Conservation (phyloP, 179 eudicot genomes). For the Amaranthus tricolor region DNA sequence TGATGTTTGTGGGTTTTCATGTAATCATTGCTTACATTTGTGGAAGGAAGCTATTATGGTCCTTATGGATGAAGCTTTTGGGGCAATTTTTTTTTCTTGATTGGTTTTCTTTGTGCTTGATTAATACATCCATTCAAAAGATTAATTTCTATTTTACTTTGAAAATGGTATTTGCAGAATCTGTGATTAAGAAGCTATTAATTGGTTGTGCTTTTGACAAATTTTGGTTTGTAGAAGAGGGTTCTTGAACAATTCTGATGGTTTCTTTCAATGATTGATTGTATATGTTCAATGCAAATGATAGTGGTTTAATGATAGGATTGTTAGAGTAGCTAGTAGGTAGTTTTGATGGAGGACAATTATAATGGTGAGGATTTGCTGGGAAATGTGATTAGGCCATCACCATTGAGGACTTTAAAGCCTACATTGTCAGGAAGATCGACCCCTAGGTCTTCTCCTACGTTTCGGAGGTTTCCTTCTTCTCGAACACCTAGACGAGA, state of each 20-base stretch:
- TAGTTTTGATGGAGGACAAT: slow-evolving; percentile 33
- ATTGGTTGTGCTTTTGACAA: slow-evolving; percentile 9
- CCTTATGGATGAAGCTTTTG: background rate
- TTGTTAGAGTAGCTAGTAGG: slow-evolving; percentile 8
- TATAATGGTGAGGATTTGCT: slow-evolving; percentile 34
- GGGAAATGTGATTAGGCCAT: slow-evolving; percentile 43
- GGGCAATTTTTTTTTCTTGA: background rate
- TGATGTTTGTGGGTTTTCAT: too few species aligned
- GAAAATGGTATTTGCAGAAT: slow-evolving; percentile 19
- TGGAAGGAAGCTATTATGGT: background rate
- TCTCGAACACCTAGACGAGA: slow-evolving; percentile 77
- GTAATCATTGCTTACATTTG: too few species aligned
- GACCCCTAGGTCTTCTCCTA: slow-evolving; percentile 80
- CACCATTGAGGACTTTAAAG: slow-evolving; percentile 55
- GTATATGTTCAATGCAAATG: background rate
- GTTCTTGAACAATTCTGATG: slow-evolving; percentile 1
- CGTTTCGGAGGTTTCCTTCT: slow-evolving; percentile 63
- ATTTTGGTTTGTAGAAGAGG: background rate
- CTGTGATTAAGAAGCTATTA: slow-evolving; percentile 16
- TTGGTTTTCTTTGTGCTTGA: too few species aligned
- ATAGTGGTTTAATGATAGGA: background rate
- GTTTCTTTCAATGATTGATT: background rate
- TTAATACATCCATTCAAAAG: background rate
- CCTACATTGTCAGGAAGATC: slow-evolving; percentile 78
- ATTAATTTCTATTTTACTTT: background rate